These are phyloP conservation scores for Hygrocybe coccinea DNA, from an alignment of 768 basidiomycete species.

Conservation along the genomic window DNA sequence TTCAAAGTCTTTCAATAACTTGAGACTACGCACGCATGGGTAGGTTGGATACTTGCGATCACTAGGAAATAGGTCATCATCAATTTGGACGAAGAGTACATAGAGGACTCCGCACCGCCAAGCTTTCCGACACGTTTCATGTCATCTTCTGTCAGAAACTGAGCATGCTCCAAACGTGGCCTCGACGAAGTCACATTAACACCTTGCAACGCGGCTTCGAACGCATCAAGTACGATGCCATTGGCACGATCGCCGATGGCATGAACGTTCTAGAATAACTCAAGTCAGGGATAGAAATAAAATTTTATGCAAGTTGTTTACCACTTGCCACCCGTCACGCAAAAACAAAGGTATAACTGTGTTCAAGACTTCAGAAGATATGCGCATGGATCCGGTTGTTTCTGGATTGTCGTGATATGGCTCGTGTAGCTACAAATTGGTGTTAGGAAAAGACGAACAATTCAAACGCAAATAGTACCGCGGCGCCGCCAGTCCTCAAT, in stretches of 20 bases:
- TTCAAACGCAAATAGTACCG: slow-evolving; percentile 40
- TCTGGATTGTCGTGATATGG: slow-evolving; percentile 77
- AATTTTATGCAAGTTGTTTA: slow-evolving; percentile 35
- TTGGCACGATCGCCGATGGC: slow-evolving; percentile 88
- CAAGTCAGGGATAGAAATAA: neutral
- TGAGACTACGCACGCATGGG: slow-evolving; percentile 60
- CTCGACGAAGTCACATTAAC: slow-evolving; percentile 60
- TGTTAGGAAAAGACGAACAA: slow-evolving; percentile 6
- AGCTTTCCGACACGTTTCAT: slow-evolving; percentile 72
- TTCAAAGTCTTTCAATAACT: slow-evolving; percentile 3
- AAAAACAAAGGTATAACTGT: slow-evolving; percentile 65
- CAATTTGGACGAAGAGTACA: neutral
- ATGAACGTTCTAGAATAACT: slow-evolving; percentile 64
- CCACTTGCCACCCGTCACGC: slow-evolving; percentile 86
- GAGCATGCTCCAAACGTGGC: slow-evolving; percentile 87
- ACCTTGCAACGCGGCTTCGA: slow-evolving; percentile 62
- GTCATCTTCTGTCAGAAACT: slow-evolving; percentile 74
- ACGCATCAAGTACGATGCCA: slow-evolving; percentile 74
- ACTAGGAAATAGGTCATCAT: slow-evolving; percentile 40
- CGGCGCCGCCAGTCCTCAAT: slow-evolving; percentile 84
- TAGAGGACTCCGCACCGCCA: slow-evolving; percentile 51
- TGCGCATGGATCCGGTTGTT: slow-evolving; percentile 74
- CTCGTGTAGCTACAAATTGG: slow-evolving; percentile 55
- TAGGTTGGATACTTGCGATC: slow-evolving; percentile 87
- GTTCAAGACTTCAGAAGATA: slow-evolving; percentile 55